Conservation (phyloP, 2,329 filamentous ascomycete genomes). For the Colletotrichum chlorophyti region DNA sequence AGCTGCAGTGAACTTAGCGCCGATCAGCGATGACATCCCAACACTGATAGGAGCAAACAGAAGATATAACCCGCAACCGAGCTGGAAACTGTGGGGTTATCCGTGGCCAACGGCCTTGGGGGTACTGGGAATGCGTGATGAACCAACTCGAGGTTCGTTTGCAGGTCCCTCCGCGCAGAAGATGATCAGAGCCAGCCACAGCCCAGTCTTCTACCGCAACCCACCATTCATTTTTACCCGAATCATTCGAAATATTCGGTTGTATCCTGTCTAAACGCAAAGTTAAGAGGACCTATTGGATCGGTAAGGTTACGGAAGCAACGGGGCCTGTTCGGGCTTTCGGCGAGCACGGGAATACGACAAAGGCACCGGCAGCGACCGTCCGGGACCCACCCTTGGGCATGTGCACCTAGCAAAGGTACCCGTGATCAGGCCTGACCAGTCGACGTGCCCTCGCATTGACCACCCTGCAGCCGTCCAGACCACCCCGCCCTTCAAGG, state of each 20-base stretch:
- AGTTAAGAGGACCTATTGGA: no score
- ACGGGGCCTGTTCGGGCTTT: no score
- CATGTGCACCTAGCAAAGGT: neutral
- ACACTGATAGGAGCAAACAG: no score
- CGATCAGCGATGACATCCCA: neutral
- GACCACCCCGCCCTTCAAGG: conserved; percentile 20
- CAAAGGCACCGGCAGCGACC: conserved; percentile 5
- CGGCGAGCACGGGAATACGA: no score
- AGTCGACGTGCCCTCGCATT: conserved; percentile 16
- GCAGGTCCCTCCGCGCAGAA: conserved; percentile 12
- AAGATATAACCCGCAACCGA: no score
- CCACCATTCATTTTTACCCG: no score
- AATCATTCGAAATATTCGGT: neutral
- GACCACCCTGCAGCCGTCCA: conserved; percentile 23
- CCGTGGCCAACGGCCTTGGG: neutral
- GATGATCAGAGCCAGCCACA: neutral
- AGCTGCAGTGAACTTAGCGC: no score
- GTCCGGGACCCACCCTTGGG: conserved; percentile 2
- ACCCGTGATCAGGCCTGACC: neutral
- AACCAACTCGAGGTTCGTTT: conserved; percentile 1
- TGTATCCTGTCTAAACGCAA: neutral
- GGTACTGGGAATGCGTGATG: neutral
- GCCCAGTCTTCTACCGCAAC: no score
- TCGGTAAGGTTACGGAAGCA: no score
- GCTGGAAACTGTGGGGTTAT: neutral